A percentile compares a stretch with the other conserved stretches of the same genome.
Evolutionary conservation across 768 basidiomycete species (phyloP).

Genomic region (Pisolithus tinctorius): DNA sequence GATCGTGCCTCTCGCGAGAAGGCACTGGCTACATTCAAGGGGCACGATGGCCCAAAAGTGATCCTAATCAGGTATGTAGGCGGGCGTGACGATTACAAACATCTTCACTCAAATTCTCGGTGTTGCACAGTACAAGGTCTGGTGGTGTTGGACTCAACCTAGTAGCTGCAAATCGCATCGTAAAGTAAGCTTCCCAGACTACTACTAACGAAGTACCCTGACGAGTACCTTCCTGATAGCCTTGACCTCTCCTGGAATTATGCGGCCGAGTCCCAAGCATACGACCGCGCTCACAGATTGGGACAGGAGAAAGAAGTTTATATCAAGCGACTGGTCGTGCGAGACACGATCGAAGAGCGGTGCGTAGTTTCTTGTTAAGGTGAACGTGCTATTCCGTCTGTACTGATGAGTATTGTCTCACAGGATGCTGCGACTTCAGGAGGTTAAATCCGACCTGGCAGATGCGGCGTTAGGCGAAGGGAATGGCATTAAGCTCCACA

Average conservation of each 20-base stretch:
- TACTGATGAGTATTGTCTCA: neutral
- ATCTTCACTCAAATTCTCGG: neutral
- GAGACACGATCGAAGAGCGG: slow-evolving; percentile 73
- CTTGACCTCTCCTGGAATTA: slow-evolving; percentile 74
- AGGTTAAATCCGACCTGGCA: slow-evolving; percentile 57
- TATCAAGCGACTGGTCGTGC: slow-evolving; percentile 60
- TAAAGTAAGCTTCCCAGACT: slow-evolving; percentile 41
- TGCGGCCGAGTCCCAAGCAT: slow-evolving; percentile 64
- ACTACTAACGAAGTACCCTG: neutral
- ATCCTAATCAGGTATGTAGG: slow-evolving; percentile 66
- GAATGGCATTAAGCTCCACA: slow-evolving; percentile 50
- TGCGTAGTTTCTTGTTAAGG: slow-evolving; percentile 18
- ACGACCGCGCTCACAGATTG: slow-evolving; percentile 55
- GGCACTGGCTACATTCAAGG: slow-evolving; percentile 48
- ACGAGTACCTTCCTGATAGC: slow-evolving; percentile 22
- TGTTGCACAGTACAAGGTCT: slow-evolving; percentile 44
- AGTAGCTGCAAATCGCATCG: slow-evolving; percentile 59
- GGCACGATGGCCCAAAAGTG: slow-evolving; percentile 48
- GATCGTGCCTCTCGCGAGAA: slow-evolving; percentile 43
- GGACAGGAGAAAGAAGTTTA: slow-evolving; percentile 65
- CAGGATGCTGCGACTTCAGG: slow-evolving; percentile 65
- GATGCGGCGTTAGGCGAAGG: slow-evolving; percentile 72
- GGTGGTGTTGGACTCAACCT: slow-evolving; percentile 69
- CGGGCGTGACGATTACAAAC: neutral
- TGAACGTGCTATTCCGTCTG: neutral